Base-by-base conservation (phyloP, 2,329 filamentous ascomycete species). In the Fonsecaea erecta region DNA sequence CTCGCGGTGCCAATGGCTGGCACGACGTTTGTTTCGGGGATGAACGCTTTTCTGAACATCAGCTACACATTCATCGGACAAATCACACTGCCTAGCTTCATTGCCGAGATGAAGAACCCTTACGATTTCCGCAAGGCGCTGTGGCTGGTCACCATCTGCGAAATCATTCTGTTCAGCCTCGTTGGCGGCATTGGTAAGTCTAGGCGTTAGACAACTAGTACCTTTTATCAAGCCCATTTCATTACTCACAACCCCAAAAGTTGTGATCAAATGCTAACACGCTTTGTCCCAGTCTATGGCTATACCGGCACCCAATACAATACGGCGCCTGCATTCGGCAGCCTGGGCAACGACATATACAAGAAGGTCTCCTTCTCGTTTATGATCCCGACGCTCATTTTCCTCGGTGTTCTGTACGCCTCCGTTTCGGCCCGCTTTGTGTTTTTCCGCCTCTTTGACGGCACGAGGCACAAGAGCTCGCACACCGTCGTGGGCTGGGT, bases 51-150 rank as follows among this genome's bases (percentile, higher is more conserved):
- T 78, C 84, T 97, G 76, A 97, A 97, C 78, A 97, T 97, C 75
- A 92, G 89, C 78, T 97, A 97, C 76, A 97, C 93, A 0, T 97
- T 97, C 75, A 97, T 97, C 71, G 93, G 93, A 0, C 93, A 97
- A 76, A 96, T 97, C 73, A 97, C 93, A 0, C 84, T 97, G 14
- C 93, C 93, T 0, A 94, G 90, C 71, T 97, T 97, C 80, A 97
- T 97, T 70, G 93, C 93, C 2, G 93, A 97, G 78, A 97, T 97
- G 93, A 90, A 85, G 74, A 82, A 87, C 53, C 86, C 84, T 1
- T 88, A 85, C 63, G 93, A 97, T 71, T 97, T 97, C 75, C 92
- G 92, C 72, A 97, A 97, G 79, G 92, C 93, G 1, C 85, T 97
- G 1, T 97, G 92, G 87, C 90, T 89, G 1, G 93, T 96, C 67